These are phyloP conservation scores for Phytopythium litorale DNA, from an alignment of 352 stramenopile species.

Conservation along the genomic window DNA sequence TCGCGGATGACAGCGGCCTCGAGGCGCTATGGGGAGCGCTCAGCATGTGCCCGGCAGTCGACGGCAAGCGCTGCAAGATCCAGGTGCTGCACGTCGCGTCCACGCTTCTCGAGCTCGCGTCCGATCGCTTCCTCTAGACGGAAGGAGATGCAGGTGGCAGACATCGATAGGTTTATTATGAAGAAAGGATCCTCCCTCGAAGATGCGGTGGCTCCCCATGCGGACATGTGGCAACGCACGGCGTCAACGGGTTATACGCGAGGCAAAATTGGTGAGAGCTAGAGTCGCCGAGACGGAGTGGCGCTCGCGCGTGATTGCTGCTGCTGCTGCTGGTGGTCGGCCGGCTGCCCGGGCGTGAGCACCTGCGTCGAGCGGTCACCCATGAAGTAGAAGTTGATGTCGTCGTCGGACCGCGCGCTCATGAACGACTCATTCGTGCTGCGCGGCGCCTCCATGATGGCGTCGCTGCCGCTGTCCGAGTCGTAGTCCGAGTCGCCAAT, in stretches of 20 bases:
- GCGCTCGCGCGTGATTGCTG: neutral
- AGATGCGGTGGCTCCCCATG: neutral
- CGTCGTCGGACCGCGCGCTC: constrained; percentile 60
- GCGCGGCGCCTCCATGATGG: constrained; percentile 6
- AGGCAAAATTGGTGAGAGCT: neutral
- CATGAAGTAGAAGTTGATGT: constrained; percentile 49
- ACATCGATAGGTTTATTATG: neutral
- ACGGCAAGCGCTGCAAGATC: constrained; percentile 59
- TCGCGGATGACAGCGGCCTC: constrained; percentile 29
- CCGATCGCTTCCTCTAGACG: constrained; percentile 38
- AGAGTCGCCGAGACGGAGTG: neutral
- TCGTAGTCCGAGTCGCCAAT: constrained; percentile 28
- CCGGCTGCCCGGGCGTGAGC: neutral
- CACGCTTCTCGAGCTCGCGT: constrained; percentile 69
- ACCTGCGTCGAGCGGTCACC: constrained; percentile 16
- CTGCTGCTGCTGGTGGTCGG: neutral
- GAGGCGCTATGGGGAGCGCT: constrained; percentile 59
- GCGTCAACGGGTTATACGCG: constrained; percentile 1
- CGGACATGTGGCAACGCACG: neutral
- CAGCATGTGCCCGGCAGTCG: constrained; percentile 70
- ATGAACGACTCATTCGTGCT: constrained; percentile 48
- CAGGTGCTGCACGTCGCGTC: constrained; percentile 57
- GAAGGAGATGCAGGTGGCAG: neutral
- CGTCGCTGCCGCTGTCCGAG: constrained; percentile 24
- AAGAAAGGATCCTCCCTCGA: constrained; percentile 1